phyloP scores from a whole-genome alignment of 176 grass and related monocot species.

The Triticum dicoccoides region DNA sequence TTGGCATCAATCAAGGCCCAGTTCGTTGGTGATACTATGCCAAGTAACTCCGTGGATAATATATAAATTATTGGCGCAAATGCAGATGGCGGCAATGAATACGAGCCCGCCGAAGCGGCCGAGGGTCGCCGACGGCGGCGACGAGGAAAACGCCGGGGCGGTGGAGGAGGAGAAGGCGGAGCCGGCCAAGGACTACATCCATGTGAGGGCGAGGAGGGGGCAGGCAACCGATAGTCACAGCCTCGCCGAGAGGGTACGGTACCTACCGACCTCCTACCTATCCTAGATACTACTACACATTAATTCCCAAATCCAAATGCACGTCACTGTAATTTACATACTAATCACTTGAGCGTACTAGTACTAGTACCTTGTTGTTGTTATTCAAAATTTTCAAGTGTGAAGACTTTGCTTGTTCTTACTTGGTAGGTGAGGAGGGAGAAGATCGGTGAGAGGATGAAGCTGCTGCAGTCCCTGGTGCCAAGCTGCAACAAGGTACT shows the following conservation, averaged over 20 bases:
- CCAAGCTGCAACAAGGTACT: conserved; percentile 69
- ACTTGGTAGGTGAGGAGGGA: conserved; percentile 61
- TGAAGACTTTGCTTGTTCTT: neutral
- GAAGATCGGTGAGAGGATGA: conserved; percentile 83
- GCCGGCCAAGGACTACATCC: conserved; percentile 60
- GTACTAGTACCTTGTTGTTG: neutral
- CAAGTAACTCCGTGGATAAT: neutral
- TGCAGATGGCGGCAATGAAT: conserved; percentile 27
- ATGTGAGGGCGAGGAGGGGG: conserved; percentile 64
- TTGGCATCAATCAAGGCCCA: neutral
- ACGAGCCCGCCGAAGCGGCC: conserved; percentile 42
- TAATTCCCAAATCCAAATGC: neutral
- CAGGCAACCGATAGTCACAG: conserved; percentile 81
- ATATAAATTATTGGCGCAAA: neutral
- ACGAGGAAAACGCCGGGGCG: neutral
- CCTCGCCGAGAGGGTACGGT: conserved; percentile 63
- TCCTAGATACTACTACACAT: neutral
- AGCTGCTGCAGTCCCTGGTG: conserved; percentile 62
- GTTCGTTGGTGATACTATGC: too few species aligned
- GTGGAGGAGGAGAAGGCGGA: conserved; percentile 1
- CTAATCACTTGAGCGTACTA: neutral
- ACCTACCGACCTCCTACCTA: neutral
- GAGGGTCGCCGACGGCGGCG: neutral
- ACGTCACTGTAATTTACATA: neutral
- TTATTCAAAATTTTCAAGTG: neutral